Conservation (phyloP, 805 yeast genomes). For the Candida nemodendra region DNA sequence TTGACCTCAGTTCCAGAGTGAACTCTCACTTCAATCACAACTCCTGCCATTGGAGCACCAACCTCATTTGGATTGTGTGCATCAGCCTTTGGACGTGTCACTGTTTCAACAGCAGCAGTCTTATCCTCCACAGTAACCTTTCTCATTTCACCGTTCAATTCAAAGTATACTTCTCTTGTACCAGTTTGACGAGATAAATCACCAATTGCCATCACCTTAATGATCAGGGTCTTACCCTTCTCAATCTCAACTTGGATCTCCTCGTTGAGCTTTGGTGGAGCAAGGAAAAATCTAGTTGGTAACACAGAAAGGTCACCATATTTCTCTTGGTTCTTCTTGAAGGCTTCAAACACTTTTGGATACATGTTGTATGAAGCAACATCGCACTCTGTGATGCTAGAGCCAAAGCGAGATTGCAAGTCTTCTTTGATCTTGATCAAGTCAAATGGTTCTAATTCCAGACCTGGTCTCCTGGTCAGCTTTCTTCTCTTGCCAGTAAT, state of each 20-base stretch:
- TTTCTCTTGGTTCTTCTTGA: slow-evolving; percentile 66
- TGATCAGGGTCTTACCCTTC: slow-evolving; percentile 89
- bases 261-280: slow-evolving; percentile 84
- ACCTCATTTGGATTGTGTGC: slow-evolving; percentile 83
- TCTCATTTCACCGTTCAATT: slow-evolving; percentile 97
- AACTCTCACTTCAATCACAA: slow-evolving; percentile 89
- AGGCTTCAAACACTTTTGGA: slow-evolving; percentile 94
- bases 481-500: slow-evolving; percentile 91
- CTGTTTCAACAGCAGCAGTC: slow-evolving; percentile 78
- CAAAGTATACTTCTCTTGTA: slow-evolving; percentile 93
- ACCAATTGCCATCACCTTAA: slow-evolving; percentile 90
- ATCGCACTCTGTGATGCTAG: slow-evolving; percentile 74
- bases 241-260: slow-evolving; percentile 88
- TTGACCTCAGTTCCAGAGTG: slow-evolving; percentile 85
- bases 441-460: slow-evolving; percentile 82
- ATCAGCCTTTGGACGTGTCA: slow-evolving; percentile 88
- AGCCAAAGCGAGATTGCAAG: slow-evolving; percentile 73
- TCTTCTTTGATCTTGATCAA: slow-evolving; percentile 70
- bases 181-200: slow-evolving; percentile 85
- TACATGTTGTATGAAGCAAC: slow-evolving; percentile 96
- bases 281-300: slow-evolving; percentile 88
- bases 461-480: slow-evolving; percentile 88
- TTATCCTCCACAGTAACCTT: slow-evolving; percentile 90
- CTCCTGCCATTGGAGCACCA: slow-evolving; percentile 99
- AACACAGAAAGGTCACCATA: slow-evolving; percentile 92